Conservation (phyloP, 805 yeast genomes). For the Kuraishia floccosa region DNA sequence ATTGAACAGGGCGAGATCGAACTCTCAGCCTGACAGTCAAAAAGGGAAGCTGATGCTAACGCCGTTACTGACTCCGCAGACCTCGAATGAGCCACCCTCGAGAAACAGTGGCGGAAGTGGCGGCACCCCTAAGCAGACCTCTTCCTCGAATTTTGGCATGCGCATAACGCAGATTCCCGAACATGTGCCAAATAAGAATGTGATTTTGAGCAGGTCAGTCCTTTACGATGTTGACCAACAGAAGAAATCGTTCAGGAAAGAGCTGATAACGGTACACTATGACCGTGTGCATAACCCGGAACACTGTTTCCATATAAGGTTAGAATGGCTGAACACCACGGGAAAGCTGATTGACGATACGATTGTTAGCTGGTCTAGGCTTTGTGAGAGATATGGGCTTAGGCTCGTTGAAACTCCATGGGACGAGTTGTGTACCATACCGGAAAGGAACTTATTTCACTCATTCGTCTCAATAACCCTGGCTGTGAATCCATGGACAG, state of each 20-base stretch:
- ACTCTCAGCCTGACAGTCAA: not conserved
- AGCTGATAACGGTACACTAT: slow-evolving; percentile 71
- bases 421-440: slow-evolving; percentile 71
- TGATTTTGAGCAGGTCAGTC: slow-evolving; percentile 57
- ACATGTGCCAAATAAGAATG: slow-evolving; percentile 14
- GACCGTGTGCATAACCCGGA: slow-evolving; percentile 91
- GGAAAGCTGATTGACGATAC: slow-evolving; percentile 77
- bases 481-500: slow-evolving; percentile 63
- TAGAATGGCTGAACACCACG: slow-evolving; percentile 91
- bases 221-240: slow-evolving; percentile 68
- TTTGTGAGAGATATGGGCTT: slow-evolving; percentile 80
- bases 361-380: slow-evolving; percentile 64
- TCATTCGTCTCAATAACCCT: slow-evolving; percentile 64
- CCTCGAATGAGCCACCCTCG: not conserved
- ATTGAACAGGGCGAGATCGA: not conserved
- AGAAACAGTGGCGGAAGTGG: not conserved
- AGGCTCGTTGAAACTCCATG: slow-evolving; percentile 83
- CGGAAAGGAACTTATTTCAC: slow-evolving; percentile 75
- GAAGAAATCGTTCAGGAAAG: slow-evolving; percentile 63
- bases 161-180: too few relatives aligned
- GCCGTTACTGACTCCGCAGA: slow-evolving; percentile 7
- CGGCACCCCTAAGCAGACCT: not conserved
- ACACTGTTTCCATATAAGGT: slow-evolving; percentile 81
- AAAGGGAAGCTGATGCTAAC: slow-evolving; percentile 3
- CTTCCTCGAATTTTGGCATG: not conserved